phyloP scores from a whole-genome alignment of 2,329 filamentous ascomycete genomes.

The Ceratocystis huliohia region DNA sequence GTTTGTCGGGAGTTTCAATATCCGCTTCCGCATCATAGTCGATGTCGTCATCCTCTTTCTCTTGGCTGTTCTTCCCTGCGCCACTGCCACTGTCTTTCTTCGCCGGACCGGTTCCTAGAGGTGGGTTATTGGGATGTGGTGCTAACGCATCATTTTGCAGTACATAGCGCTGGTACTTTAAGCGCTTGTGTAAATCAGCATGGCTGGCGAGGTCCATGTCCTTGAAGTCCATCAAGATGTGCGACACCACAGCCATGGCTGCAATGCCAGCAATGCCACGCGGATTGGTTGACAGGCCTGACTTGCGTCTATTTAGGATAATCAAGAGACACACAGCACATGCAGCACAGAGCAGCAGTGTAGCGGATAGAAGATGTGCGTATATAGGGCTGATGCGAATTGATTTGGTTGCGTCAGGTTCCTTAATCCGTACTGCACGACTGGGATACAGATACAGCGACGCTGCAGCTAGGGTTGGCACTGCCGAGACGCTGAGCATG shows the following conservation, averaged over 20 bases:
- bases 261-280: conserved; percentile 62
- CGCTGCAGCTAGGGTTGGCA: conserved; percentile 55
- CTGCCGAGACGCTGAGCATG: conserved; percentile 52
- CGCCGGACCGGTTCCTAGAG: conserved; percentile 22
- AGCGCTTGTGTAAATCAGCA: conserved; percentile 52
- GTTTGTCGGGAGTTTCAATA: not conserved
- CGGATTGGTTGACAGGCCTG: conserved; percentile 54
- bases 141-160: conserved; percentile 59
- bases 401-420: conserved; percentile 37
- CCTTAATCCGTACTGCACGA: conserved; percentile 32
- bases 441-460: conserved; percentile 45
- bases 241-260: conserved; percentile 60
- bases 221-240: conserved; percentile 62
- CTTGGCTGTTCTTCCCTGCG: not conserved
- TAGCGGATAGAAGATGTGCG: conserved; percentile 48
- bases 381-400: conserved; percentile 45
- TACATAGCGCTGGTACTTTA: conserved; percentile 55
- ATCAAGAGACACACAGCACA: conserved; percentile 47
- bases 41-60: not conserved
- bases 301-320: conserved; percentile 48
- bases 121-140: conserved; percentile 43
- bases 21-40: not conserved
- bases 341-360: conserved; percentile 44
- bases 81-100: not conserved
- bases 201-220: conserved; percentile 56